A percentile compares a stretch with the other conserved stretches of the same genome.
Evolutionary conservation across 495 filamentous ascomycete species (phyloP).

Genomic region (Entonaema liquescens): DNA sequence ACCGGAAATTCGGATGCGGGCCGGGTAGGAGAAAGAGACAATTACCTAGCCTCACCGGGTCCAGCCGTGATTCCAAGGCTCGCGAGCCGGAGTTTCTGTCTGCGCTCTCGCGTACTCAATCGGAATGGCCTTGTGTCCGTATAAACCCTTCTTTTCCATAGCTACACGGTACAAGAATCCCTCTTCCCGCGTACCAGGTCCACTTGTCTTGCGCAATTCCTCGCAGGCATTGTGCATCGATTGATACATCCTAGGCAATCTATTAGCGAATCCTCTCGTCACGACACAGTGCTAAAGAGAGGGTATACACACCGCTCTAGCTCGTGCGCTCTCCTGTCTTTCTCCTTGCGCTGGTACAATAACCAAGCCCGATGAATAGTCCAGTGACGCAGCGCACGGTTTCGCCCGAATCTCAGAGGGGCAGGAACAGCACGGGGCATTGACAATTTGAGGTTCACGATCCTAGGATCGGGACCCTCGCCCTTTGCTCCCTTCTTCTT

Average conservation of each 20-base stretch:
- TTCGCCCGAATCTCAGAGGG: slow-evolving; percentile 85
- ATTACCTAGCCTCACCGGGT: slow-evolving; percentile 41
- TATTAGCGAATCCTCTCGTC: neutral
- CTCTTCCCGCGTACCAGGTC: slow-evolving; percentile 65
- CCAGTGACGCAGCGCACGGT: slow-evolving; percentile 94
- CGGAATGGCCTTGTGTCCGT: slow-evolving; percentile 69
- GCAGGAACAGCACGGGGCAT: slow-evolving; percentile 61
- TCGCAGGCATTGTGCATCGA: slow-evolving; percentile 83
- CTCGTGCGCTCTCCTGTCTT: slow-evolving; percentile 65
- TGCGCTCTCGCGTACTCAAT: slow-evolving; percentile 88
- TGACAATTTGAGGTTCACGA: slow-evolving; percentile 40
- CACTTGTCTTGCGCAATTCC: slow-evolving; percentile 74
- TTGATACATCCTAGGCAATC: slow-evolving; percentile 64
- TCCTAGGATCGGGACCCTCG: slow-evolving; percentile 34
- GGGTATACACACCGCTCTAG: slow-evolving; percentile 61
- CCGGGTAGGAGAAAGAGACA: neutral
- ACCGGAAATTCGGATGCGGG: neutral
- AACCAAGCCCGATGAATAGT: slow-evolving; percentile 97
- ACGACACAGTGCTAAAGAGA: slow-evolving; percentile 1
- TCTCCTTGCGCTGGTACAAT: slow-evolving; percentile 71
- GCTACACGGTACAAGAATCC: slow-evolving; percentile 84
- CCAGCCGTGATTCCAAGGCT: slow-evolving; percentile 84
- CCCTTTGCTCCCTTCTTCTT: slow-evolving; percentile 23
- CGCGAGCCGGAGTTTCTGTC: slow-evolving; percentile 75
- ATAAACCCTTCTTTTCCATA: slow-evolving; percentile 85